Conservation (phyloP, 2,329 filamentous ascomycete species). For the Clonostachys rhizophaga region DNA sequence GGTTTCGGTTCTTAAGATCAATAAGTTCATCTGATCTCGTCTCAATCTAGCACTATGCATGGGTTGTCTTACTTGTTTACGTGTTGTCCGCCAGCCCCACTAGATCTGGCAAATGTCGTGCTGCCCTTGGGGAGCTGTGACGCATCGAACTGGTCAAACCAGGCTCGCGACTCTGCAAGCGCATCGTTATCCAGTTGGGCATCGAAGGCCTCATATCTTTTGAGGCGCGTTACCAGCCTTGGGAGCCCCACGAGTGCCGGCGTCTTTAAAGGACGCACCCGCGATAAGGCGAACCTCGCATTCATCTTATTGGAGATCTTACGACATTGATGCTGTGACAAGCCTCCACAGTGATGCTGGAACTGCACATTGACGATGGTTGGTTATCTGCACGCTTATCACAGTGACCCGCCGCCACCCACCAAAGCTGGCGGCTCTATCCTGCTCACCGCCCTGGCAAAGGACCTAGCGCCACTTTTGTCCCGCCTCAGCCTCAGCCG, state of each 20-base stretch:
- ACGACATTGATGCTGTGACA: too few species aligned
- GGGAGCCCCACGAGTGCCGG: background rate
- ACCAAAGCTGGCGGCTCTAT: too few species aligned
- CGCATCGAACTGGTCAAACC: slow-evolving; percentile 39
- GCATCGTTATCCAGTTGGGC: slow-evolving; percentile 42
- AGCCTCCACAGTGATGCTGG: too few species aligned
- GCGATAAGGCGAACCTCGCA: too few species aligned
- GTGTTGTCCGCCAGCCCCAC: slow-evolving; percentile 56
- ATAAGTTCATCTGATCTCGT: slow-evolving; percentile 31
- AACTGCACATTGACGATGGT: too few species aligned
- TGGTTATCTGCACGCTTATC: too few species aligned
- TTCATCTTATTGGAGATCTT: too few species aligned
- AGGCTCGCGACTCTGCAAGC: slow-evolving; percentile 44
- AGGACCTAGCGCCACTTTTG: too few species aligned
- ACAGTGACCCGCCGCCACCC: too few species aligned
- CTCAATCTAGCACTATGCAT: slow-evolving; percentile 28
- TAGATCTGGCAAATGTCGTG: slow-evolving; percentile 52
- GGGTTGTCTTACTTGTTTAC: slow-evolving; percentile 54
- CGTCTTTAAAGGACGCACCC: background rate
- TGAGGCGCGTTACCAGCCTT: background rate
- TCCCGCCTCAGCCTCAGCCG: too few species aligned
- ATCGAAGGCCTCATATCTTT: slow-evolving; percentile 43
- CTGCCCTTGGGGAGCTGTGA: slow-evolving; percentile 42
- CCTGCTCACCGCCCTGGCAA: too few species aligned
- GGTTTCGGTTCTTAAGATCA: slow-evolving; percentile 44